Conservation (phyloP, 2,329 filamentous ascomycete species). For the Tympanopsis confertula region DNA sequence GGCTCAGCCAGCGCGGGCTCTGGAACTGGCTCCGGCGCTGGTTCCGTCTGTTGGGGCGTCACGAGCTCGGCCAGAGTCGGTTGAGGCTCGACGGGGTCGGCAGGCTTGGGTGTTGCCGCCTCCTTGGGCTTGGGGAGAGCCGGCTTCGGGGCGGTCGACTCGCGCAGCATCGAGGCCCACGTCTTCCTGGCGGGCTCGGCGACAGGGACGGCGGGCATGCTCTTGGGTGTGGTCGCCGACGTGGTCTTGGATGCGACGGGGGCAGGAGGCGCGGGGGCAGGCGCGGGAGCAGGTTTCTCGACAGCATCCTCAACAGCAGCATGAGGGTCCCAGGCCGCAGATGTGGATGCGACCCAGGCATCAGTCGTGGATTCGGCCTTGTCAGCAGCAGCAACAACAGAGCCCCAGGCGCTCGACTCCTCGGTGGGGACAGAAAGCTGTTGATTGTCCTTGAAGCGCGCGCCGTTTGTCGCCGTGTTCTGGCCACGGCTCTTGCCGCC, state of each 20-base stretch:
- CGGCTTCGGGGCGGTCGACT: constrained; percentile 44
- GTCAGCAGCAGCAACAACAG: constrained; percentile 23
- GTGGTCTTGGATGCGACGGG: constrained; percentile 10
- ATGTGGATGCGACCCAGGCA: constrained; percentile 18
- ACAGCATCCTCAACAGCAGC: constrained; percentile 18
- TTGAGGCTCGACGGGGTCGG: constrained; percentile 32
- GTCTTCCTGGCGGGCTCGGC: constrained; percentile 38
- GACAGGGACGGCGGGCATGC: constrained; percentile 20
- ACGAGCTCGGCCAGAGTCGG: constrained; percentile 26
- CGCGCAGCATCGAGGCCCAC: constrained; percentile 67
- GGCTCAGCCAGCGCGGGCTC: constrained; percentile 1
- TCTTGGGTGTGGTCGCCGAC: constrained; percentile 17
- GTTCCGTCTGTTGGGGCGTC: not conserved
- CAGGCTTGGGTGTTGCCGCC: constrained; percentile 29
- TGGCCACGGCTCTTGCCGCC: constrained; percentile 52
- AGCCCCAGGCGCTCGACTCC: constrained; percentile 54
- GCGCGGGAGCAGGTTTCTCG: constrained; percentile 24
- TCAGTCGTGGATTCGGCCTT: constrained; percentile 29
- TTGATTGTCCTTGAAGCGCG: constrained; percentile 41
- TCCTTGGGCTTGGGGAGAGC: constrained; percentile 43
- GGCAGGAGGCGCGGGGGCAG: constrained; percentile 20
- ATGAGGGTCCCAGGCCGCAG: constrained; percentile 17
- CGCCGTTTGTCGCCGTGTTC: constrained; percentile 47
- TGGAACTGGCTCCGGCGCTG: not conserved
- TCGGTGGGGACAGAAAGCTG: constrained; percentile 56